These are phyloP conservation scores for Persicaria tinctoria DNA, from an alignment of 148 eudicot species.

Conservation along the genomic window DNA sequence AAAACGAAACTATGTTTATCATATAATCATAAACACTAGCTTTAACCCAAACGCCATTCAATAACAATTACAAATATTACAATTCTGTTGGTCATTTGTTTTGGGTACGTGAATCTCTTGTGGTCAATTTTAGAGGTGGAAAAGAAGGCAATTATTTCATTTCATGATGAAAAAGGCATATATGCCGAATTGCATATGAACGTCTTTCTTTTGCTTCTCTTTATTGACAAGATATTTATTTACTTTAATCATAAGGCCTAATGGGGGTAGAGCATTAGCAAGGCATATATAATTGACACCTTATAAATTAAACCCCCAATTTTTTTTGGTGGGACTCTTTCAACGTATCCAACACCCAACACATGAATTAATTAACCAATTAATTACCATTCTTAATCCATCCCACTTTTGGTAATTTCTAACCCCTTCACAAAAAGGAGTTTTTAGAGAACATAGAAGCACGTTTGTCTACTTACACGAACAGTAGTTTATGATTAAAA, in stretches of 20 bases:
- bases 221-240: not conserved
- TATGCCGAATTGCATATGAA: not conserved
- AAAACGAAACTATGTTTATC: too few species aligned
- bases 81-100: too few species aligned
- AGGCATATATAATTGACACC: not conserved
- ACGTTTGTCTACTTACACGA: too few species aligned
- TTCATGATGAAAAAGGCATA: not conserved
- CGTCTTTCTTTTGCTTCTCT: not conserved
- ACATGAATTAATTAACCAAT: not conserved
- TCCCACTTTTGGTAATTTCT: not conserved
- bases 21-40: too few species aligned
- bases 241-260: conserved; percentile 2
- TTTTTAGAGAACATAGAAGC: too few species aligned
- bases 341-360: not conserved
- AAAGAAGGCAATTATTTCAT: not conserved
- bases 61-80: too few species aligned
- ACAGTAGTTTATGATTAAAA: too few species aligned
- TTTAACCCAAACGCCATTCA: too few species aligned
- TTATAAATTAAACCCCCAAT: not conserved
- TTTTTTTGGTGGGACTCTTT: not conserved
- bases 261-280: conserved; percentile 6
- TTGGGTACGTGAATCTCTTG: not conserved
- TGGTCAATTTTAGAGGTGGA: not conserved
- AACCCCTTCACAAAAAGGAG: too few species aligned
- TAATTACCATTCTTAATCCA: not conserved